Base-by-base conservation (phyloP, 2,329 filamentous ascomycete species). In the Exophiala dermatitidis region DNA sequence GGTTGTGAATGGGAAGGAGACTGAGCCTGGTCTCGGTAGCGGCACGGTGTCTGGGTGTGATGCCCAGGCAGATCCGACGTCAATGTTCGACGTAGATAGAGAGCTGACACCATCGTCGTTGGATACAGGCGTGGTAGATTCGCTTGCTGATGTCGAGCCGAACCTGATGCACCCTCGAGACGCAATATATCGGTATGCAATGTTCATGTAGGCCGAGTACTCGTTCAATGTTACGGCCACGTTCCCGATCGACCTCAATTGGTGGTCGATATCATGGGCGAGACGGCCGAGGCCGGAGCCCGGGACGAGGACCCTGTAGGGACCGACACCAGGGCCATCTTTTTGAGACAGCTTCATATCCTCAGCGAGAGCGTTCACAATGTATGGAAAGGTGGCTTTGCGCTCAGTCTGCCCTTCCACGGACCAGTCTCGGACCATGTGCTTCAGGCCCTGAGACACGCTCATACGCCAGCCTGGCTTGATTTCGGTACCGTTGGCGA, bases 191-290 rank as follows among this genome's bases (percentile, higher is more conserved):
- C 78, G 73, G 56, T 80, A 80, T 0, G 72, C 74, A 1, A 77
- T 57, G 53, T 79, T 80, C 74, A 81, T 79, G 57, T 75, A 81
- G 65, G 75, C 73, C 1, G 77, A 80, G 74, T 75, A 81, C 64
- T 82, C 79, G 58, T 81, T 82, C 49, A 73, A 67, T 0, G 76
- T 78, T 0, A 80, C 78, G 28, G 78, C 67, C 51, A 78, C 78
- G 1, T 69, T 74, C 2, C 19, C 19, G 19, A 19, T 19, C 73
- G 31, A 32, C 33, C 68, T 67, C 6, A 6, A 7, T 1, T 79
- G 67, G 0, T 59, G 62, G 0, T 74, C 69, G 3, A 81, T 68
- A 36, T 81, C 77, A 53, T 78, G 74, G 0, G 76, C 77, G 0
- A 82, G 61, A 1, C 79, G 68, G 0, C 77, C 78, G 1, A 81